Evolutionary conservation across 1,139 yeast species (phyloP), one percentile per base, ranked within the genome.

Genomic region (Meyerozyma smithsonii): DNA sequence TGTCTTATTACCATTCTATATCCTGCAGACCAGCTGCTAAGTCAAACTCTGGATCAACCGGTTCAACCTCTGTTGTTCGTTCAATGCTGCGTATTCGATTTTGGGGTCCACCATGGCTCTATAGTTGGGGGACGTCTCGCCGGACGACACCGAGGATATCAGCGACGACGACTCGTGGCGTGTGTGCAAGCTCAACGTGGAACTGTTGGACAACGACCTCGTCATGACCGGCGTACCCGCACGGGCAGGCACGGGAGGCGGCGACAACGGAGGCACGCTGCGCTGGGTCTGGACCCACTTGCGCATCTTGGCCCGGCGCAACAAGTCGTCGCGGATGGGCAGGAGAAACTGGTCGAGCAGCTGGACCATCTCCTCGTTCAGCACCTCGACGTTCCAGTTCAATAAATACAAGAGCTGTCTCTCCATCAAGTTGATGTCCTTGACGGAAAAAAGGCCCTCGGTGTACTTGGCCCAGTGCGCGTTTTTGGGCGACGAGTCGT

Each of bases 361-460:
- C 21, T 55, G 58, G 39, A 68, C 55, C 58, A 84, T 67, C 46
- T 82, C 88, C 15, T 65, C 68, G 49, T 73, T 75, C 36, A 69
- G 59, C 23, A 84, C 78, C 40, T 72, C 64, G 43, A 83, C 64
- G 56, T 84, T 84, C 89, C 90, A 84, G 60, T 82, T 74, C 54
- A 84, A 66, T 42, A 84, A 66, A 53, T 72, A 79, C 43, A 83
- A 65, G 46, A 84, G 66, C 59, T 84, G 92, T 59, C 88, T 77
- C 62, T 84, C 94, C 89, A 84, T 84, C 44, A 84, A 66, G 59
- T 84, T 84, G 49, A 84, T 79, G 57, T 84, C 94, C 47, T 79
- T 79, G 41, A 72, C 64, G 38, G 71, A 66, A 61, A 84, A 84
- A 35, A 84, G 66, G 2, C 86, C 88, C 51, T 84, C 89, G 15